phyloP scores from a whole-genome alignment of 495 filamentous ascomycete species.

The Patellaria atrata region DNA sequence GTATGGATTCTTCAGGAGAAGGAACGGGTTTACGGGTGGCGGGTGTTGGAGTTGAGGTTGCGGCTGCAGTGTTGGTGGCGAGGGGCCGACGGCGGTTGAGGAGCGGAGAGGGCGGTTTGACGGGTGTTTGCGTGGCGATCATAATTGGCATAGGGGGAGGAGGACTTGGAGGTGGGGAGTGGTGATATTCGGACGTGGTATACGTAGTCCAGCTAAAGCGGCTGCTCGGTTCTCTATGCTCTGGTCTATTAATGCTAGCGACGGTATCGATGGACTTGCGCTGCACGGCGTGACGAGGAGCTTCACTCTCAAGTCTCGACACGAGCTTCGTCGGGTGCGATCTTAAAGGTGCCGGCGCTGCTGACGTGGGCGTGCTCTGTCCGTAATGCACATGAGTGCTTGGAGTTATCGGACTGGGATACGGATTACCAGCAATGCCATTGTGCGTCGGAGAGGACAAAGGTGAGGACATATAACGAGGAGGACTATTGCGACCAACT shows the following conservation, averaged over 20 bases:
- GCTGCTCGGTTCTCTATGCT: slow-evolving; percentile 37
- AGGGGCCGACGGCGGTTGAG: slow-evolving; percentile 18
- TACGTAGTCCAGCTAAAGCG: slow-evolving; percentile 65
- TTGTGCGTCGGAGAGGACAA: slow-evolving; percentile 12
- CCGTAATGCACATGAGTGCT: background rate
- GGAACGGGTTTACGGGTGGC: slow-evolving; percentile 13
- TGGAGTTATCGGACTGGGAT: slow-evolving; percentile 12
- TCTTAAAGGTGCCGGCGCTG: slow-evolving; percentile 10
- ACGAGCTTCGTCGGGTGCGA: background rate
- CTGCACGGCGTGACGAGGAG: background rate
- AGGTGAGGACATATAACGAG: slow-evolving; percentile 20
- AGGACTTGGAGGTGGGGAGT: slow-evolving; percentile 32
- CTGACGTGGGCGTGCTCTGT: background rate
- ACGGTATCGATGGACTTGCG: slow-evolving; percentile 16
- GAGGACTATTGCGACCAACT: slow-evolving; percentile 23
- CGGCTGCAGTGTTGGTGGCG: background rate
- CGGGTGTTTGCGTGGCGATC: slow-evolving; percentile 8
- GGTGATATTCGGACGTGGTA: slow-evolving; percentile 36
- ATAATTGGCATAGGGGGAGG: slow-evolving; percentile 25
- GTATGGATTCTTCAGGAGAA: slow-evolving; percentile 3
- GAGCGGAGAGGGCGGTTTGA: slow-evolving; percentile 9
- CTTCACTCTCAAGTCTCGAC: background rate
- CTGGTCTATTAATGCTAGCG: slow-evolving; percentile 7
- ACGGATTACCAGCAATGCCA: slow-evolving; percentile 6
- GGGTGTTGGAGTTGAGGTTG: slow-evolving; percentile 8